These are phyloP conservation scores for Colletotrichum sp. DNA, from an alignment of 2,329 filamentous ascomycete species.

Conservation along the genomic window DNA sequence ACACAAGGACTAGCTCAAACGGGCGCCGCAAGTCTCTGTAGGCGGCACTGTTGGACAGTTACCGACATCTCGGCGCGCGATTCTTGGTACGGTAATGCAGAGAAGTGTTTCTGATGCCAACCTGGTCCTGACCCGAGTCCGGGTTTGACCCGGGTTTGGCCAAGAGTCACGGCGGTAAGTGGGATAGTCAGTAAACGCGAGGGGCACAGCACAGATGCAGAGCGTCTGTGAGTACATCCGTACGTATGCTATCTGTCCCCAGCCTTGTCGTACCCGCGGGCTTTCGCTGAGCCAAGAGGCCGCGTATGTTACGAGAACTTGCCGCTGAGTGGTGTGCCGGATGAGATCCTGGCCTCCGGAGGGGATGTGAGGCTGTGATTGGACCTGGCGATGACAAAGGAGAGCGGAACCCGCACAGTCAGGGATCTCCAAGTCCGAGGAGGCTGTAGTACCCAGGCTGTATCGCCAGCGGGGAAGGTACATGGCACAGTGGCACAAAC, in stretches of 20 bases:
- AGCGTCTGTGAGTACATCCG: not conserved
- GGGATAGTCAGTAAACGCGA: not conserved
- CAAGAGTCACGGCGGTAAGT: not conserved
- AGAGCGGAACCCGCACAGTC: not conserved
- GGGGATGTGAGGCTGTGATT: not conserved
- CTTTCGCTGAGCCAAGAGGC: not conserved
- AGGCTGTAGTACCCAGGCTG: not conserved
- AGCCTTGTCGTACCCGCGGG: not conserved
- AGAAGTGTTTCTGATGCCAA: not conserved
- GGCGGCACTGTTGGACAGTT: not conserved
- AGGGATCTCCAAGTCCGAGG: not conserved
- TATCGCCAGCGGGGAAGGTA: not conserved
- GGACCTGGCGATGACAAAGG: not conserved
- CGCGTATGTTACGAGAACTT: not conserved
- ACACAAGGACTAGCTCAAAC: not conserved
- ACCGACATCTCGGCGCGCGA: not conserved
- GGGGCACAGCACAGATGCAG: not conserved
- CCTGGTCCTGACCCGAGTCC: not conserved
- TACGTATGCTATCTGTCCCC: not conserved
- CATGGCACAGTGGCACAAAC: not conserved
- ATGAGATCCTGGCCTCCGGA: not conserved
- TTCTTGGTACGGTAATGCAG: not conserved
- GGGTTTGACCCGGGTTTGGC: not conserved
- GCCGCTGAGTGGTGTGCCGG: not conserved
- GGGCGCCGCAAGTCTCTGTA: not conserved